phyloP scores from a whole-genome alignment of 2,329 filamentous ascomycete genomes.

The Parastagonospora nodorum region DNA sequence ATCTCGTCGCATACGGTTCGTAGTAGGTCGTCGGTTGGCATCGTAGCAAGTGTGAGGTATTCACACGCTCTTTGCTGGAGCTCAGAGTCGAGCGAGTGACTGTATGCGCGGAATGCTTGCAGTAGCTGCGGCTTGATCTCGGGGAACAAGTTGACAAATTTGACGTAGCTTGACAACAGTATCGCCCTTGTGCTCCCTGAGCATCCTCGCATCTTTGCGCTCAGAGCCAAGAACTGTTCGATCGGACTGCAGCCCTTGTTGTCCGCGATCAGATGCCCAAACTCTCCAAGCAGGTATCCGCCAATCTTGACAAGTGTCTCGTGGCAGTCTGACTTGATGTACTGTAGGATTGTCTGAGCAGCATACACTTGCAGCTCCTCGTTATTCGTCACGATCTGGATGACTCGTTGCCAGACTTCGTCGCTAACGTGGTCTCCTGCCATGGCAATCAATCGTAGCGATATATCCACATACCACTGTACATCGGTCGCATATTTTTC shows the following conservation, averaged over 20 bases:
- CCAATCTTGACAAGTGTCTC: constrained; percentile 98
- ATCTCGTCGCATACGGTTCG: constrained; percentile 97
- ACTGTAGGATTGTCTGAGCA: constrained; percentile 88
- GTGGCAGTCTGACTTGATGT: constrained; percentile 93
- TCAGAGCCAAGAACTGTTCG: constrained; percentile 92
- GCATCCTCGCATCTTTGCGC: constrained; percentile 85
- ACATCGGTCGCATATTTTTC: constrained; percentile 98
- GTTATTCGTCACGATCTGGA: constrained; percentile 99
- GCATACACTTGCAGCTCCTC: constrained; percentile 97
- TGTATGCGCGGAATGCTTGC: constrained; percentile 88
- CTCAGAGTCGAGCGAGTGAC: constrained; percentile 92
- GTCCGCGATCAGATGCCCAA: constrained; percentile 94
- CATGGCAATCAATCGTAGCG: constrained; percentile 89
- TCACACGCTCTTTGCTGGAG: constrained; percentile 96
- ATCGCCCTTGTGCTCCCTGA: constrained; percentile 91
- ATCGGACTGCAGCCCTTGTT: constrained; percentile 92
- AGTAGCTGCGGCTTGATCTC: constrained; percentile 97
- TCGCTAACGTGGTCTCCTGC: constrained; percentile 98
- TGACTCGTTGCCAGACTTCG: constrained; percentile 98
- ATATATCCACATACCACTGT: constrained; percentile 99
- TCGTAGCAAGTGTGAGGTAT: constrained; percentile 82
- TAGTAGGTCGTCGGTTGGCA: constrained; percentile 88
- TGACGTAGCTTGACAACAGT: constrained; percentile 93
- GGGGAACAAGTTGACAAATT: constrained; percentile 97
- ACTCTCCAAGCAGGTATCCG: constrained; percentile 93